Base-by-base conservation (phyloP, 768 basidiomycete genomes). In the Lepiota brunneoincarnata region DNA sequence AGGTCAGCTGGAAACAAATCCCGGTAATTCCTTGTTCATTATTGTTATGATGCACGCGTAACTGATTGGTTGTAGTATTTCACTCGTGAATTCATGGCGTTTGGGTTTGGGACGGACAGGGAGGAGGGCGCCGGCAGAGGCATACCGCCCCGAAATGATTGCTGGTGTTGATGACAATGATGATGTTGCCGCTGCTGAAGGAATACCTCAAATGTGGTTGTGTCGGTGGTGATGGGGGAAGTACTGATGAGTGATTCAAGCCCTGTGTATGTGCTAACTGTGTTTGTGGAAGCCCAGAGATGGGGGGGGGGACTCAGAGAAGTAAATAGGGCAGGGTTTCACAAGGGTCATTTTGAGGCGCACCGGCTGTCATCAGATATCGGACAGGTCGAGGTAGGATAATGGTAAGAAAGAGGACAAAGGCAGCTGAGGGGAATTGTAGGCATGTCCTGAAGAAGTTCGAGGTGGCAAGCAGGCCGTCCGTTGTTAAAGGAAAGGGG, bases 261-360 rank as follows among this genome's bases (percentile, higher is more conserved):
- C 51, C 37, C 21, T 18, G 26, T 35, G 39, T 31, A 20, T 41
- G 54, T 12, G 47, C 54, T 17, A 37, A 54, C 20, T 23, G 58
- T 26, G 51, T 59, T n/a, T 28, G 59, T 6, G 49, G 58, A 4
- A 39, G 11, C 49, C 49, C 18, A 43, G 55, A 4, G 20, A 24
- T 9, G 43, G 55, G 7, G 37, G 38, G 9, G 47, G 50, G 42
- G 4, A 14, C 28, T 9, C 54, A 21, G 0, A 62, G 47, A 20
- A 61, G 66, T 38, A 77, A 73, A 58, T 73, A 60, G 0, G 64
- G 65, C 1, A 76, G 60, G 47, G 63, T 68, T 3, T 73, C 70
- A 38, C 74, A 76, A 1, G 73, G 75, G 58, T 75, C 76, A 36
- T 26, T 57, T 6, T 64, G 53, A 9, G 64, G 64, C 2, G 65